Evolutionary conservation across 805 yeast genomes (phyloP), one percentile per base, ranked within the genome.

Genomic region (Teunomyces pallodes): DNA sequence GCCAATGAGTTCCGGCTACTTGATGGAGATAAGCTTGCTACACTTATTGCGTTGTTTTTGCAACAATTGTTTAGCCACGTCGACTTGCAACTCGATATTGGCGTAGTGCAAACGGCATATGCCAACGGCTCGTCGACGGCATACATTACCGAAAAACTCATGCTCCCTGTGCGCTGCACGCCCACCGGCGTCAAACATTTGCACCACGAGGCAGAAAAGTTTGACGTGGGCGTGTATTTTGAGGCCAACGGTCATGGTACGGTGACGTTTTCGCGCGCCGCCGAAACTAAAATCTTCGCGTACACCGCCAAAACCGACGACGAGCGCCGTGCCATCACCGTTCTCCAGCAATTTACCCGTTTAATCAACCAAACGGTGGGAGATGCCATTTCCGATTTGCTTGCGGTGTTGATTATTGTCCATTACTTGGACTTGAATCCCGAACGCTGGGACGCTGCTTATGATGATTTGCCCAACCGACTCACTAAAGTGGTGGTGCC

Each of bases 171-270:
- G 4, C 81, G 81, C 1, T 88, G 92, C 65, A 88, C 98, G 0
- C 86, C 96, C 38, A 94, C 99, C 2, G 99, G 99, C 35, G 99
- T 94, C 31, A 94, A 94, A 67, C 96, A 94, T 69, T 74, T 94
- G 54, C 99, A 94, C 64, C 97, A 92, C 61, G 96, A 90, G 44
- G 94, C 96, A 1, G 81, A 79, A 50, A 77, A 82, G 38, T 94
- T 80, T 61, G 98, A 90, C 60, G 78, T 92, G 52, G 99, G 99
- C 24, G 84, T 94, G 12, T 94, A 94, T 69, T 94, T 94, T 59
- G 99, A 94, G 72, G 99, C 99, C 46, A 94, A 94, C 64, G 99
- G 99, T n/a, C 99, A 94, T 63, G 99, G 99, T 10, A 94, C 99
- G 0, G 96, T 92, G 5, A 74, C 90, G 16, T 94, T 94, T 63